Base-by-base conservation (phyloP, 352 stramenopile species). In the Globisporangium mamillatum region DNA sequence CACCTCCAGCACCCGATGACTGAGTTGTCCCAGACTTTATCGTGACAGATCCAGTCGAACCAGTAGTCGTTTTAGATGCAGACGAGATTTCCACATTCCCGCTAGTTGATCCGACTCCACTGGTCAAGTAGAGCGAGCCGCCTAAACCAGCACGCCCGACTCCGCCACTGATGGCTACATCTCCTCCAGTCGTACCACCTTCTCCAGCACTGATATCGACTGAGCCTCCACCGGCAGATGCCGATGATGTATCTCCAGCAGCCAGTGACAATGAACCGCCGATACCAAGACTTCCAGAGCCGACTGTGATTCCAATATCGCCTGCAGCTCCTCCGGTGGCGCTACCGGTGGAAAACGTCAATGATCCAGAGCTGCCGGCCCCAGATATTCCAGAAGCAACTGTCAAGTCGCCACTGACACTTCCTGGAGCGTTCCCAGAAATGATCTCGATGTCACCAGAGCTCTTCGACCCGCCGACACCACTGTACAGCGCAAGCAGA, bases 321-420 rank as follows among this genome's bases (percentile, higher is more conserved):
- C 81, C 81, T 14, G 75, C 81, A 66, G 77, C 73, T 25, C 79
- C 81, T 44, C 78, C 78, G n/a, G 75, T 66, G 10, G 78, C 77
- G 60, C 61, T 74, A 29, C 81, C 81, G 25, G 77, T 82, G 5
- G 73, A 79, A 61, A 89, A 59, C 7, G 71, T 80, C 18, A 85
- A 54, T 16, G 70, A 76, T n/a, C 80, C 80, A 38, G 80, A 86
- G 25, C 66, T 86, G n/a, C 80, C 80, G 62, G 73, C 68, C 18
- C 72, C 75, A 4, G 80, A 76, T 38, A 66, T 80, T 29, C 80
- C 81, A 10, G 78, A 79, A 41, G 64, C 73, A 61, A 87, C 65
- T 46, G 65, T 57, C 14, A 82, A 34, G 60, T 85, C 82, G n/a
- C 81, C 81, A 72, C 81, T 88, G 18, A 88, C 78, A 66, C 80